Base-by-base conservation (phyloP, 1,139 yeast genomes). In the Suhomyces maxii region DNA sequence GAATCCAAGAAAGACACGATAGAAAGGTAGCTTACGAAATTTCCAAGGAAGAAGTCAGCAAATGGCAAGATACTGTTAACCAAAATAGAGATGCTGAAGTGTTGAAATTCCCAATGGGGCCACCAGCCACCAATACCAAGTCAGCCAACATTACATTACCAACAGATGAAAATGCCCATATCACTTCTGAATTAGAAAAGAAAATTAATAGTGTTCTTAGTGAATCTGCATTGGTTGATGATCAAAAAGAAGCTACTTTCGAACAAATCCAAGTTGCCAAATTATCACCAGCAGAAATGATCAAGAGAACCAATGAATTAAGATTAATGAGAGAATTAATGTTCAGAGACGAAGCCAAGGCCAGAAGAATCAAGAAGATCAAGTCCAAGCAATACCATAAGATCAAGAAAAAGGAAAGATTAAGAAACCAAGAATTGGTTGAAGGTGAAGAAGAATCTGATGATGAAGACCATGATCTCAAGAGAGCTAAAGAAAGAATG, bases 301-400 rank as follows among this genome's bases (percentile, higher is more conserved):
- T 75, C 50, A 82, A 84, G 61, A 80, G 96, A 54, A 86, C 95
- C 11, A 80, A 82, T 48, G 97, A 93, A 65, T 77, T 93, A 55
- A 79, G 98, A 56, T 68, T 86, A 59, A 90, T 90, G 97, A 80
- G 99, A 53, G 99, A 93, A 61, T 78, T 93, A 53, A 89, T 93
- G 96, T 93, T 90, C 69, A 80, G 98, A 60, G 97, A 93, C 60
- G 97, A 93, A 69, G 82, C 84, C 59, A 85, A 89, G 62, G 90
- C 98, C 18, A 89, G 82, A 65, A 80, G 99, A 57, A 79, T 93
- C 59, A 91, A 91, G 72, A 93, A 91, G 70, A 93, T 93, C 68
- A 93, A 93, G 67, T 89, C 97, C 39, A 95, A 91, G 67, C 80
- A 89, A 7, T 93, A 84, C 68, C 89, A 89, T 59, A 85, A 88